phyloP scores from a whole-genome alignment of 2,329 filamentous ascomycete genomes.

The Colletotrichum sp. region DNA sequence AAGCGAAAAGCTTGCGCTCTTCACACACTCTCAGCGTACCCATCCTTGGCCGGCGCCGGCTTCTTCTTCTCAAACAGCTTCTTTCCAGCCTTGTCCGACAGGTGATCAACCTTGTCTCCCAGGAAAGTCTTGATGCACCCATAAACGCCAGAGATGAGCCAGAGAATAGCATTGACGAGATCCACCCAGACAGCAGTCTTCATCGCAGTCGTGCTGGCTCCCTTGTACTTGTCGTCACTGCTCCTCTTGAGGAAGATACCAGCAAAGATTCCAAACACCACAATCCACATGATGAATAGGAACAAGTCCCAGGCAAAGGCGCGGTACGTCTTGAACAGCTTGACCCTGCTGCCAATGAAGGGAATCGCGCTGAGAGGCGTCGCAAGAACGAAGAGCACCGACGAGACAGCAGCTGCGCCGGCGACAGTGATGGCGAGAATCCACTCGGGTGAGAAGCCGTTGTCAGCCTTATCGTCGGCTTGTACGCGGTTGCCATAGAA shows the following conservation, averaged over 20 bases:
- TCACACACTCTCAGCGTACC: slow-evolving; percentile 35
- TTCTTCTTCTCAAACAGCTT: slow-evolving; percentile 42
- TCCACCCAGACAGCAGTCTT: slow-evolving; percentile 77
- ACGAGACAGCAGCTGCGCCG: slow-evolving; percentile 57
- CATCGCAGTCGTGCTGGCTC: slow-evolving; percentile 56
- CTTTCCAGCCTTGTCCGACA: slow-evolving; percentile 40
- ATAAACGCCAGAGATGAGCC: slow-evolving; percentile 57
- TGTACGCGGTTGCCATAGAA: slow-evolving; percentile 71
- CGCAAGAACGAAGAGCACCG: slow-evolving; percentile 44
- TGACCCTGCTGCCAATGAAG: slow-evolving; percentile 34
- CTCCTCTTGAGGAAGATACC: slow-evolving; percentile 70
- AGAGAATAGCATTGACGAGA: slow-evolving; percentile 69
- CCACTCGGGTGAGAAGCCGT: slow-evolving; percentile 62
- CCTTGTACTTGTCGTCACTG: slow-evolving; percentile 55
- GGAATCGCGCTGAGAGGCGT: slow-evolving; percentile 41
- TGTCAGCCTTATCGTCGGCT: slow-evolving; percentile 38
- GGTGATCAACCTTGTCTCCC: slow-evolving; percentile 43
- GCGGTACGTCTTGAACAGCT: slow-evolving; percentile 43
- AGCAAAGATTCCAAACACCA: slow-evolving; percentile 75
- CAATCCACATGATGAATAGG: slow-evolving; percentile 61
- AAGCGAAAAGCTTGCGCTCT: background rate
- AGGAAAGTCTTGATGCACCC: slow-evolving; percentile 45
- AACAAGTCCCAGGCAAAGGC: slow-evolving; percentile 49
- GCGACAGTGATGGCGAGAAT: slow-evolving; percentile 67
- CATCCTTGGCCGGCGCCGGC: slow-evolving; percentile 21